A percentile compares a stretch with the other conserved stretches of the same genome.
phyloP scores from a whole-genome alignment of 2,329 filamentous ascomycete species.

The Eutypella sp. region DNA sequence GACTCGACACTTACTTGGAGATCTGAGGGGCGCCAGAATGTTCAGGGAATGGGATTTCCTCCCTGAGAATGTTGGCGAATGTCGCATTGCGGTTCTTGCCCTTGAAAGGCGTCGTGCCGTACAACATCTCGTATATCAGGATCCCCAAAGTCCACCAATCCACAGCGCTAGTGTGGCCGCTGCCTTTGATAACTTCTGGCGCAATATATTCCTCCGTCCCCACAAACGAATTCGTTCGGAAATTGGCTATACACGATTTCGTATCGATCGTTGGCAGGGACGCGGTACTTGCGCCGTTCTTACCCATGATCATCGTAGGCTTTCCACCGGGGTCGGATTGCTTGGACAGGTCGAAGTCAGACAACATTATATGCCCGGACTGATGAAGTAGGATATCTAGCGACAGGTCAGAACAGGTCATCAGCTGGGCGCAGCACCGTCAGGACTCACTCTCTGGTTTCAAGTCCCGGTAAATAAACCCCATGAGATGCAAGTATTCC shows the following conservation, averaged over 20 bases:
- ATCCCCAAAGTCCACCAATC: constrained; percentile 99
- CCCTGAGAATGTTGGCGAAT: constrained; percentile 92
- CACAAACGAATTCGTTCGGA: constrained; percentile 97
- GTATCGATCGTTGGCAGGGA: constrained; percentile 96
- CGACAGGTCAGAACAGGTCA: constrained; percentile 27
- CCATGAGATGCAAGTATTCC: constrained; percentile 97
- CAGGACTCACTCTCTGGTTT: constrained; percentile 86
- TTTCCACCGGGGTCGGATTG: constrained; percentile 94
- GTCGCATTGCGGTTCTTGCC: constrained; percentile 98
- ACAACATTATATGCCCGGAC: constrained; percentile 99
- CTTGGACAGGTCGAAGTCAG: constrained; percentile 97
- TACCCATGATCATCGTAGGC: constrained; percentile 94
- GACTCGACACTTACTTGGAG: constrained; percentile 67
- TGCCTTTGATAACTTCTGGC: constrained; percentile 97
- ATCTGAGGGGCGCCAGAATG: constrained; percentile 77
- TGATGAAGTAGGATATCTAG: constrained; percentile 94
- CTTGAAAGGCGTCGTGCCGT: constrained; percentile 97
- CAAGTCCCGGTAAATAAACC: constrained; percentile 96
- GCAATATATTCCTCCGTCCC: constrained; percentile 99
- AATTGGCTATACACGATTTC: constrained; percentile 96
- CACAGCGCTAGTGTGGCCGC: constrained; percentile 94
- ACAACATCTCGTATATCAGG: constrained; percentile 97
- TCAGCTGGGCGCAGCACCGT: constrained; percentile 8
- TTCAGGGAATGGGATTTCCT: constrained; percentile 95
- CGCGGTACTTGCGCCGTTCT: constrained; percentile 78